Evolutionary conservation across 768 basidiomycete genomes (phyloP).

Genomic region (Suillus occidentalis): DNA sequence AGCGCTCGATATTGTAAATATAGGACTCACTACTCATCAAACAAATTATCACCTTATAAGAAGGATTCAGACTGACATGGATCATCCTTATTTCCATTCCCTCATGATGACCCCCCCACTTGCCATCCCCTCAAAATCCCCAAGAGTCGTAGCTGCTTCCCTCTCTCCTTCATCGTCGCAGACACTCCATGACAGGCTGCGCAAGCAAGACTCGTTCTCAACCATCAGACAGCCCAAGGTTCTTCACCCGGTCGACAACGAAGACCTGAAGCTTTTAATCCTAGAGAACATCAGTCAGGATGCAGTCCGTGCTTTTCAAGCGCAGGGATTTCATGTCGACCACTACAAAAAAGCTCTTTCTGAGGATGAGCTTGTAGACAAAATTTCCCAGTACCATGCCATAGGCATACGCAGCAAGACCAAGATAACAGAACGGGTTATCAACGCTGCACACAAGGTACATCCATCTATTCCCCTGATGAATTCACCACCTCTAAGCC

Average conservation of each 20-base stretch:
- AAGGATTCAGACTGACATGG: conserved; percentile 10
- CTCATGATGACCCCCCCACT: conserved; percentile 48
- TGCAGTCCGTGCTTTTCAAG: conserved; percentile 76
- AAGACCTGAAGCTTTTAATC: conserved; percentile 76
- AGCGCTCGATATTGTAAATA: not conserved
- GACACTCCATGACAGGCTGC: conserved; percentile 49
- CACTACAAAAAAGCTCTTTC: conserved; percentile 80
- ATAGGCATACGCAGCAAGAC: conserved; percentile 98
- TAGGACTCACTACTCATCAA: not conserved
- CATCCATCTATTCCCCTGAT: conserved; percentile 18
- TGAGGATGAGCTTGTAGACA: conserved; percentile 91
- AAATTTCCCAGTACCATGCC: conserved; percentile 84
- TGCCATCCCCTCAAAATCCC: conserved; percentile 36
- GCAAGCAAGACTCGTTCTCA: conserved; percentile 33
- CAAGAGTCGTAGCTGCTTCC: conserved; percentile 46
- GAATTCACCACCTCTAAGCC: conserved; percentile 3
- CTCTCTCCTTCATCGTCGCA: conserved; percentile 47
- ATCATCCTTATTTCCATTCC: conserved; percentile 15
- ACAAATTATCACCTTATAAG: conserved; percentile 15
- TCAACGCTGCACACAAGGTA: conserved; percentile 86
- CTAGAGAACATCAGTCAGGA: conserved; percentile 95
- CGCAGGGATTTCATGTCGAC: conserved; percentile 90
- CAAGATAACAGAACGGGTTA: conserved; percentile 87
- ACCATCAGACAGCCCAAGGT: conserved; percentile 59
- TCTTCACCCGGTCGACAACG: conserved; percentile 82